Base-by-base conservation (phyloP, 768 basidiomycete genomes). In the Pleurotus djamor region DNA sequence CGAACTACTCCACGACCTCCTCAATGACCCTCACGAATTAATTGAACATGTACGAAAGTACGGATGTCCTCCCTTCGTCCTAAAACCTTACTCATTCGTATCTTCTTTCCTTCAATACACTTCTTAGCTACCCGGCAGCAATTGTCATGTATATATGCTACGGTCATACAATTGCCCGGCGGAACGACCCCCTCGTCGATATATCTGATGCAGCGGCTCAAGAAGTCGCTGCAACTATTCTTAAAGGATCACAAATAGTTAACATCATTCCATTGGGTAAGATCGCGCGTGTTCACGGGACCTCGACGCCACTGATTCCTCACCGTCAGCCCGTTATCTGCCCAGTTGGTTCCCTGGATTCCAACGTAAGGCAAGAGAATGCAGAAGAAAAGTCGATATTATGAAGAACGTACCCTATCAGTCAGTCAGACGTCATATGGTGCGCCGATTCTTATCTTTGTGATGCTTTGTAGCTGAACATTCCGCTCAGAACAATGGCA, bases 1-100 rank as follows among this genome's bases (percentile, higher is more conserved):
- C 6, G 56, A 65, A 17, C 67, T 79, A 32, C 63, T 75, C 14
- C 48, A 62, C 12, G 70, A 69, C 12, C 47, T 79, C 4, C 56
- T 71, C 13, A 55, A 60, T 16, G 58, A 64, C 17, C 72, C 73
- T 1, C 62, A 63, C 0, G 55, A 64, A 12, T 52, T 69, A 10
- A 50, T 64, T 3, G 56, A 66, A 3, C 68, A 72, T 55, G 59
- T 77, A 17, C 65, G 68, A 13, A 66, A 71, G 74, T 76, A 60
- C 32, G 59, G 61, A n/a, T 33, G 5, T 44, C 16, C 21, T 28
- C 21, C 21, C 21, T 28, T 28, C 21, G 21, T 28, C 21, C 1
- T 28, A 3, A 28, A 28, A 28, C 21, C 21, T 28, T 28, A 28
- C 21, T 28, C n/a, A 36, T 6, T 5, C 32, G 59, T 44, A 48